Base-by-base conservation (phyloP, 2,329 filamentous ascomycete genomes). In the Remersonia thermophila region DNA sequence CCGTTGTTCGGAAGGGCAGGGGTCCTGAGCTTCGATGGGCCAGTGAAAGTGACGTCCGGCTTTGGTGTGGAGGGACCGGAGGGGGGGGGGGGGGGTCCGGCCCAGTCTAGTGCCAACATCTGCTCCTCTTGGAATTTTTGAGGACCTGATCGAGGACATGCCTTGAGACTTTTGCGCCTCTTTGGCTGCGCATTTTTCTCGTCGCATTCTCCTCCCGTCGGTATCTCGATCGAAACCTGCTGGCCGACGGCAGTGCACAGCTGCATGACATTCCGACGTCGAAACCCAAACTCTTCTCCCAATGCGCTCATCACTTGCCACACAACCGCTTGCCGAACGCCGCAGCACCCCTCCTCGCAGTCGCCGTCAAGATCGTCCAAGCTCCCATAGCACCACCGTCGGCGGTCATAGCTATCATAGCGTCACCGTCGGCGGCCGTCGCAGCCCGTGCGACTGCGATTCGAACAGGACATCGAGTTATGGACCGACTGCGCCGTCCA, bases 401-500 rank as follows among this genome's bases (percentile, higher is more conserved):
- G 20, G 9, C 20, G 20, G 20, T 9, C 5, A 5, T 5, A 5
- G 20, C 20, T 23, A 9, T 9, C 20, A 23, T 9, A 9, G 20
- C 20, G 5, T 23, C 20, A 6, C 20, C 20, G 20, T 23, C 20
- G 20, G 9, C 20, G 20, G 20, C 20, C 20, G 5, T 23, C 20
- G 20, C 9, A 5, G 9, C 20, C 5, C 5, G 20, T 9, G 5
- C 20, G 20, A 6, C 20, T 6, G 9, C 20, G 5, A 5, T 23
- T 9, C 20, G 20, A 6, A 9, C 20, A 5, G 5, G 20, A 6
- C 20, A 5, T 9, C 45, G 44, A 55, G 53, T 54, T 54, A 56
- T 57, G 55, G 55, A 57, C 50, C 47, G 46, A 39, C 44, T 42
- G 49, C 51, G 45, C 39, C 42, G 41, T 38, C 38, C 33, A 45